A percentile compares a stretch with the other conserved stretches of the same genome.
Evolutionary conservation across 805 yeast species (phyloP).

Genomic region (Candida succiphila): DNA sequence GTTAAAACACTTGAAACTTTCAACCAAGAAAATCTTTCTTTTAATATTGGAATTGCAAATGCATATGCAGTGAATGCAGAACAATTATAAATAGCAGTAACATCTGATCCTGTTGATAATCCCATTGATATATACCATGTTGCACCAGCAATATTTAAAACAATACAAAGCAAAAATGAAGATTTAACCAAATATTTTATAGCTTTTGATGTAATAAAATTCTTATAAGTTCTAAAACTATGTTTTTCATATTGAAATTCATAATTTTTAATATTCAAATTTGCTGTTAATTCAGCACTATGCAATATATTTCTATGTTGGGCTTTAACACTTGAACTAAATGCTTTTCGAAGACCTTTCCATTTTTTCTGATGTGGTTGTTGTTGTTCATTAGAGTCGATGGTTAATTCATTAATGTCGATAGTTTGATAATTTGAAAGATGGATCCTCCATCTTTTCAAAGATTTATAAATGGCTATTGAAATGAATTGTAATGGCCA

Average conservation of each 20-base stretch:
- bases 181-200: slow-evolving; percentile 35
- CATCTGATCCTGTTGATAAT: slow-evolving; percentile 72
- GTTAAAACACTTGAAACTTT: slow-evolving; percentile 60
- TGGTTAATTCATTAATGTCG: background rate
- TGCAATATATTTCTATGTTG: slow-evolving; percentile 33
- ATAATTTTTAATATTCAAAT: slow-evolving; percentile 18
- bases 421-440: slow-evolving; percentile 2
- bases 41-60: slow-evolving; percentile 66
- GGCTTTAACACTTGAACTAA: slow-evolving; percentile 27
- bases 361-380: slow-evolving; percentile 11
- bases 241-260: slow-evolving; percentile 20
- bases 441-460: slow-evolving; percentile 14
- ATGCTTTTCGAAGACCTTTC: slow-evolving; percentile 21
- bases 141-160: slow-evolving; percentile 66
- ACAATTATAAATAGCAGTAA: slow-evolving; percentile 86
- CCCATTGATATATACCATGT: slow-evolving; percentile 85
- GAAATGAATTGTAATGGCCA: slow-evolving; percentile 58
- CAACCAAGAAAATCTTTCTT: slow-evolving; percentile 52
- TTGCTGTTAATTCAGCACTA: slow-evolving; percentile 24
- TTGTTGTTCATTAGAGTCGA: background rate
- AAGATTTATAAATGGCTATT: slow-evolving; percentile 38
- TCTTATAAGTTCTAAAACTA: slow-evolving; percentile 15
- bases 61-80: slow-evolving; percentile 83
- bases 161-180: slow-evolving; percentile 36
- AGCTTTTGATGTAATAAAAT: slow-evolving; percentile 33